phyloP scores from a whole-genome alignment of 257 asterid genomes.

The Solanum megistacrolobum region DNA sequence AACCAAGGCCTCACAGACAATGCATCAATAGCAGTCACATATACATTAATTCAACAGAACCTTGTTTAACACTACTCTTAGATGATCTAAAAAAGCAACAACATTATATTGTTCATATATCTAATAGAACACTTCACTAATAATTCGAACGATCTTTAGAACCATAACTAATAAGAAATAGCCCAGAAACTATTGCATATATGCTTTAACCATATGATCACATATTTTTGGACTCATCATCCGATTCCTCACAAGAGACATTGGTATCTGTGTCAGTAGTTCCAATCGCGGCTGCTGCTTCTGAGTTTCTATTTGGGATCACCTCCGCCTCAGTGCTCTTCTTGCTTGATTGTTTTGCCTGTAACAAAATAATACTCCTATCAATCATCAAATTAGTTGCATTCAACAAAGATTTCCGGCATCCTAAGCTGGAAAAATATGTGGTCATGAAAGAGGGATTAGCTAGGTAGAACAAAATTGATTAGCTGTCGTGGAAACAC shows the following conservation, averaged over 20 bases:
- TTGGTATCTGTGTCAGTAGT: neutral
- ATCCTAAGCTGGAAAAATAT: neutral
- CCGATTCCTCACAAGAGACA: neutral
- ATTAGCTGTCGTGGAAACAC: too few relatives aligned
- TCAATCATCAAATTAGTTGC: neutral
- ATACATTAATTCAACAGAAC: too few relatives aligned
- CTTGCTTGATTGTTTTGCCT: neutral
- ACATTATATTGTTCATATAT: neutral
- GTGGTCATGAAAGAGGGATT: too few relatives aligned
- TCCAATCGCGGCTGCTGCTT: neutral
- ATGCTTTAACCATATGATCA: neutral
- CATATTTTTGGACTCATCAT: neutral
- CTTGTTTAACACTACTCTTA: neutral
- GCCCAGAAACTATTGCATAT: neutral
- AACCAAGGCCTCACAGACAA: neutral
- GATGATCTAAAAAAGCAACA: neutral
- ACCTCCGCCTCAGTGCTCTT: too few relatives aligned
- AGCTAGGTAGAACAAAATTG: too few relatives aligned
- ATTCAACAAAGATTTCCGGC: neutral
- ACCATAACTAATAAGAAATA: too few relatives aligned
- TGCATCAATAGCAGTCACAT: neutral
- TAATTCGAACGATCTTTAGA: neutral
- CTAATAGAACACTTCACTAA: neutral
- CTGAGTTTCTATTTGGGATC: neutral
- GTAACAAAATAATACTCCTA: neutral